Base-by-base conservation (phyloP, 2,329 filamentous ascomycete species). In the Ascocoryne sarcoides region DNA sequence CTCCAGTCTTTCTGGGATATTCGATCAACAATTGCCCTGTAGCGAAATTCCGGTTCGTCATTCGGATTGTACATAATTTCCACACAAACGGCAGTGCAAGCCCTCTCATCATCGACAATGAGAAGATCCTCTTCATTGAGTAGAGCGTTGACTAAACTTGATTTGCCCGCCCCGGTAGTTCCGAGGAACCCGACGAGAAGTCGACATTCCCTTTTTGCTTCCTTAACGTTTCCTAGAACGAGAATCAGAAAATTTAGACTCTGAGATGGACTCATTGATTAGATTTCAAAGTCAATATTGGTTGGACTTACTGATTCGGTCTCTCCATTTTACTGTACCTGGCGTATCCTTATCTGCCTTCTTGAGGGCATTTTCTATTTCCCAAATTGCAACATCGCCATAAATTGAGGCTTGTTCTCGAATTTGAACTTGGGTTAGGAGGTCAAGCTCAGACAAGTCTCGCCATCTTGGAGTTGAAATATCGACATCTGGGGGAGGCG, bases 51-150 rank as follows among this genome's bases (percentile, higher is more conserved):
- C 12, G 7, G 7, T 7, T 26, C 23, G 12, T 26, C 23, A 7
- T 26, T 12, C 7, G 12, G 7, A 26, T 26, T 26, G 7, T 12
- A 26, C 7, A 12, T 7, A 7, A 26, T 26, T 26, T 26, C 23
- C 12, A 63, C 36, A 40, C 43, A 45, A 26, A 26, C 23, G 12
- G 23, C 23, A 40, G 32, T 34, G 32, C 32, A 34, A 14, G 32
- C 32, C 18, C 19, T 18, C 19, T n/a, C 44, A 12, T 48, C 48
- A 36, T 51, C 49, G 1, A 45, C 70, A 0, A 67, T 66, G 1
- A 70, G 63, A 1, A 71, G 52, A 5, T 65, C 60, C 46, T 71
- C 68, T 47, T 70, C 67, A 37, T 70, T 65, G 3, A 70, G 59
- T 48, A 71, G 46, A 12, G 51, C 52, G 36, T 56, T 56, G 4